Conservation (phyloP, 257 asterid species). For the Hygrophila difformis region DNA sequence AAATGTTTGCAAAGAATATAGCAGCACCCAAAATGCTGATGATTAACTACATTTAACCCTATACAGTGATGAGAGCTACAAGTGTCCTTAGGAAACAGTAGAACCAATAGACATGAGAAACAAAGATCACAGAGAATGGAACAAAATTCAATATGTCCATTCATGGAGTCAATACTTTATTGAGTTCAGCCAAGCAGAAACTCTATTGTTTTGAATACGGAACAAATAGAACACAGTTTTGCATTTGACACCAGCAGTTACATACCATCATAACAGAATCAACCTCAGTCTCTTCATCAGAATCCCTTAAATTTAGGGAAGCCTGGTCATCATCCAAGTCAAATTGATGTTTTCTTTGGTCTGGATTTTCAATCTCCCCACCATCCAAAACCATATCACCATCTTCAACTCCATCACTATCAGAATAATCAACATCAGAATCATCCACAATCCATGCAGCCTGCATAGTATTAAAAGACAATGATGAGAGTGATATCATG, state of each 20-base stretch:
- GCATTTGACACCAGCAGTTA: constrained; percentile 6
- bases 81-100: no score
- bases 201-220: not conserved
- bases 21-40: no score
- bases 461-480: constrained; percentile 35
- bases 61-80: no score
- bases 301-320: constrained; percentile 52
- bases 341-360: constrained; percentile 30
- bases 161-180: no score
- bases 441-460: constrained; percentile 96
- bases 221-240: not conserved
- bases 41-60: no score
- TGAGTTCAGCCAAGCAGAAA: constrained; percentile 3
- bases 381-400: constrained; percentile 83
- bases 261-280: constrained; percentile 83
- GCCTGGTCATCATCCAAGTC: constrained; percentile 77
- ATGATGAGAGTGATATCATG: not conserved
- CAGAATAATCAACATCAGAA: constrained; percentile 56
- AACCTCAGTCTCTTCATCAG: constrained; percentile 79
- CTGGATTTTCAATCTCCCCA: constrained; percentile 31
- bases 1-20: not conserved
- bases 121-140: no score
- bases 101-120: no score
- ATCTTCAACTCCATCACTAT: constrained; percentile 56
- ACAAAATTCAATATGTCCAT: no score